Evolutionary conservation across 257 asterid species (phyloP).

Genomic region (Solanum dulcamara): DNA sequence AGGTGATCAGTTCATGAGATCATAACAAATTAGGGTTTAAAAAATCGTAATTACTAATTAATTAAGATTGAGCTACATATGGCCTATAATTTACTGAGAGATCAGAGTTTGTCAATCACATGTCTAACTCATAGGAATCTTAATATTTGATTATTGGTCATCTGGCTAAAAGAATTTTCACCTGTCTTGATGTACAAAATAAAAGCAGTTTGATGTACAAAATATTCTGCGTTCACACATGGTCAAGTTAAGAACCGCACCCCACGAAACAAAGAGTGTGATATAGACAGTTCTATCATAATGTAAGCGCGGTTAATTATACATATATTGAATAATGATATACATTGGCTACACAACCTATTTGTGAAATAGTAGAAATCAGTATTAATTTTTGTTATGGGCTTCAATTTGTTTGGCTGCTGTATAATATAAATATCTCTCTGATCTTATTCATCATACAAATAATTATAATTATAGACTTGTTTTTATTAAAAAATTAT

Average conservation of each 20-base stretch:
- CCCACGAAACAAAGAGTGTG: neutral
- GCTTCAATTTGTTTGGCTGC: neutral
- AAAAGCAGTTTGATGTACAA: neutral
- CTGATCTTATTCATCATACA: neutral
- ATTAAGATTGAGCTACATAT: neutral
- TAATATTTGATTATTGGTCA: neutral
- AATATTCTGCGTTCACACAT: rapidly evolving
- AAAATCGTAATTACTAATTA: neutral
- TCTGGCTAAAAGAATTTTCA: neutral
- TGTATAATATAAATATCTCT: neutral
- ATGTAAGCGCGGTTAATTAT: neutral
- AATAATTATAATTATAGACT: neutral
- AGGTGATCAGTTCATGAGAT: neutral
- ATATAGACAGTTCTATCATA: neutral
- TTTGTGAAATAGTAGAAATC: neutral
- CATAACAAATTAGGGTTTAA: neutral
- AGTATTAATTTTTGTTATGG: neutral
- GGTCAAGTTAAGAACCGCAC: neutral
- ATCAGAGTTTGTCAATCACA: neutral
- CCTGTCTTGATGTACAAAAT: too few species aligned
- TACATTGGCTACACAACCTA: neutral
- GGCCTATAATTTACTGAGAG: neutral
- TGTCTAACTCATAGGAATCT: neutral
- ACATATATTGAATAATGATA: neutral
- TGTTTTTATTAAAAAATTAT: neutral